These are phyloP conservation scores for Taiozyma onychis DNA, from an alignment of 1,139 yeast genomes.

Conservation along the genomic window DNA sequence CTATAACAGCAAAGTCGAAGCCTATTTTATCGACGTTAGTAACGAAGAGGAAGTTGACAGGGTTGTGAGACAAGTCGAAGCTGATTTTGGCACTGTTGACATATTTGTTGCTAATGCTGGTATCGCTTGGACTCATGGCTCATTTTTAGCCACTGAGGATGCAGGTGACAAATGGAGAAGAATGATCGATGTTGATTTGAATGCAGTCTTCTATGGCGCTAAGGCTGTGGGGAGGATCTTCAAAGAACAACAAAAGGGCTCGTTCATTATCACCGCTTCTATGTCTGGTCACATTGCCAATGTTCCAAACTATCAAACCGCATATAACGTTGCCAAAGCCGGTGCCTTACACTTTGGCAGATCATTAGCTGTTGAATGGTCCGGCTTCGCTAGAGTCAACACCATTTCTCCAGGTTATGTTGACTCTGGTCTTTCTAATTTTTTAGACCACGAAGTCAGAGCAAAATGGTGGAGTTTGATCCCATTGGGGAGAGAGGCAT, in stretches of 20 bases:
- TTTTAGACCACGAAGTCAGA: constrained; percentile 46
- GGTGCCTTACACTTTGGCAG: constrained; percentile 72
- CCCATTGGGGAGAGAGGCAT: constrained; percentile 80
- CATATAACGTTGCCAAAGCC: constrained; percentile 89
- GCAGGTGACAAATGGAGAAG: constrained; percentile 61
- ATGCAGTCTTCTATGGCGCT: constrained; percentile 75
- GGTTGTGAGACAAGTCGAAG: constrained; percentile 50
- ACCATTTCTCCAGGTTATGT: constrained; percentile 85
- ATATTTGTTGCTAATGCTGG: constrained; percentile 90
- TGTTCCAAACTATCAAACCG: constrained; percentile 83
- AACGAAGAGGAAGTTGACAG: constrained; percentile 52
- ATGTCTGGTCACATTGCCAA: constrained; percentile 91
- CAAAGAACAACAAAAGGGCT: constrained; percentile 64
- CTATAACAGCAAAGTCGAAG: constrained; percentile 60
- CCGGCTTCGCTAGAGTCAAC: constrained; percentile 83
- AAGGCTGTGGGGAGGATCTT: constrained; percentile 68
- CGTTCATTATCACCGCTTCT: constrained; percentile 79
- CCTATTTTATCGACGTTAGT: constrained; percentile 69
- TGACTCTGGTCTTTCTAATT: constrained; percentile 62
- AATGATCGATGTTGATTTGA: constrained; percentile 64
- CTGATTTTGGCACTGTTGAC: constrained; percentile 74
- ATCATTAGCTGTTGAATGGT: constrained; percentile 90
- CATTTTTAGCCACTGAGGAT: constrained; percentile 50
- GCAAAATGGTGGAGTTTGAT: constrained; percentile 64
- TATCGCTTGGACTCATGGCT: constrained; percentile 77